Percentiles rank a stretch among this genome's conserved stretches.
phyloP scores from a whole-genome alignment of 768 basidiomycete genomes.

The Termitomyces sp. region DNA sequence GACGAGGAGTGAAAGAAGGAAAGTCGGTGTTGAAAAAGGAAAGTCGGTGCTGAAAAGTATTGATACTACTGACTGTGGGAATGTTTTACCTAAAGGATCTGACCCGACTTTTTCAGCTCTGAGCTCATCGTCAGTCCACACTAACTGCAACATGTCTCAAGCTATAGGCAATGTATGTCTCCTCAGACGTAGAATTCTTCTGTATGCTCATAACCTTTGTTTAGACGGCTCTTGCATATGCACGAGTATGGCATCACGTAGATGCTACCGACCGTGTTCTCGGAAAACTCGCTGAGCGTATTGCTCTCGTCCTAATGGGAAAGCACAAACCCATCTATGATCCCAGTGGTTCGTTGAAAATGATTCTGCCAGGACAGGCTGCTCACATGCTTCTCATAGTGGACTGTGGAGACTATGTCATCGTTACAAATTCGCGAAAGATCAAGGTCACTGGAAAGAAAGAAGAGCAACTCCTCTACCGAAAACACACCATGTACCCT shows the following conservation, averaged over 20 bases:
- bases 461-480: conserved; percentile 80
- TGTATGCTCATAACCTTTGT: background rate
- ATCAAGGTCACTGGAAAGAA: conserved; percentile 90
- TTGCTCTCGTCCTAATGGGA: conserved; percentile 96
- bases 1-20: too few relatives aligned
- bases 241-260: conserved; percentile 95
- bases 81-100: conserved; percentile 1
- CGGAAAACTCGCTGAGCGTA: conserved; percentile 91
- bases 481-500: conserved; percentile 89
- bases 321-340: conserved; percentile 99
- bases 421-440: conserved; percentile 85
- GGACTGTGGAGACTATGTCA: conserved; percentile 97
- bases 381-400: conserved; percentile 39
- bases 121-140: conserved; percentile 1
- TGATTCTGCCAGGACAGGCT: background rate
- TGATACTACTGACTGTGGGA: conserved; percentile 21
- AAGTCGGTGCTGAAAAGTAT: too few relatives aligned
- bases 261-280: conserved; percentile 89
- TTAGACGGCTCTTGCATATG: conserved; percentile 92
- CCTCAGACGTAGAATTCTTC: background rate
- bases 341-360: conserved; percentile 63
- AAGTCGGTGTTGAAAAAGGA: too few relatives aligned
- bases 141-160: conserved; percentile 60
- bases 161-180: conserved; percentile 73
- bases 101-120: background rate